Evolutionary conservation across 495 filamentous ascomycete species (phyloP), one percentile per base, ranked within the genome.

Genomic region (Filosporella fistucella): DNA sequence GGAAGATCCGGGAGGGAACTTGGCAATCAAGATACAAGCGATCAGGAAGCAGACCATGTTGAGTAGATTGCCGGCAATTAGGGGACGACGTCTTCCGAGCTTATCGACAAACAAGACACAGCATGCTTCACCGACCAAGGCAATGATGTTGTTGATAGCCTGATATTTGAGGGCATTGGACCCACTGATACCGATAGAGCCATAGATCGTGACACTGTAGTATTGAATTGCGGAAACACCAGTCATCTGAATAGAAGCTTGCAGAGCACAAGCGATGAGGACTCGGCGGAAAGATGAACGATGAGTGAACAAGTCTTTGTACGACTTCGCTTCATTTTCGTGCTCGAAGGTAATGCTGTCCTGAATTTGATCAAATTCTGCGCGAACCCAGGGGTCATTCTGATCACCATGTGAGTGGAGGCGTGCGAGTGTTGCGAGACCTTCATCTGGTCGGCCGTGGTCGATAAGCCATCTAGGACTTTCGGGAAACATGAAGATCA

Each of bases 191-290:
- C 84, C 84, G 62, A 87, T 86, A 56, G 85, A 77, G 10, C 59
- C 65, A 61, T 80, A 82, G 52, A 87, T 86, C 0, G 57, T 69
- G n/a, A 82, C 78, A 13, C 74, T 80, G 59, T 83, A 87, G 58
- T 88, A 86, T 68, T 88, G 82, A 56, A 87, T 86, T 0, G 83
- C 83, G 3, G 75, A 80, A 3, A 86, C 82, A 49, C 84, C 84
- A 0, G 84, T 87, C 82, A 87, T 82, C 55, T 88, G 84, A 13
- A 79, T 72, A 1, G 78, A 80, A 4, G 81, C 82, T 60, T 87
- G 84, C 14, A 88, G 61, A 0, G 84, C 67, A 55, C 75, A 78
- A 44, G 80, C 82, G 13, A 88, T 69, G 60, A 87, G 81, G 9
- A 88, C 64, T 12, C 84, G 76, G 14, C 84, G 78, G 68, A 86